Percentiles rank a stretch among this genome's conserved stretches.
Evolutionary conservation across 2,329 filamentous ascomycete genomes (phyloP).

Genomic region (Aspergillus sp.): DNA sequence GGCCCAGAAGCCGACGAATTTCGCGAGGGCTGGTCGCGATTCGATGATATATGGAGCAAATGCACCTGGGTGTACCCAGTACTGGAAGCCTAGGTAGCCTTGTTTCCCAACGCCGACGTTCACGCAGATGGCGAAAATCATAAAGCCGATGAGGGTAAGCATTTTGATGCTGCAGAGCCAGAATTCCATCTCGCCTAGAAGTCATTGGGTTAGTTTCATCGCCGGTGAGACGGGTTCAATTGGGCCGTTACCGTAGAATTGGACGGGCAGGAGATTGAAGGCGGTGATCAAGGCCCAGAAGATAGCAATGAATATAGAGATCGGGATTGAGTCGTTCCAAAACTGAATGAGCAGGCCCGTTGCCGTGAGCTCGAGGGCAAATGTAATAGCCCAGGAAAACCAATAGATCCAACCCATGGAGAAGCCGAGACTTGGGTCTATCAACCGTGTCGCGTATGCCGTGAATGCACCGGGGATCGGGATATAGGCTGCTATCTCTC

Average conservation of each 20-base stretch:
- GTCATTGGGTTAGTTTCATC: too few species aligned
- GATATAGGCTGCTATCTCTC: slow-evolving; percentile 67
- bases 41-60: slow-evolving; percentile 57
- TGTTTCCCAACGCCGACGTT: slow-evolving; percentile 61
- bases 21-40: slow-evolving; percentile 45
- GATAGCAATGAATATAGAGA: slow-evolving; percentile 63
- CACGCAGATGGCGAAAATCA: slow-evolving; percentile 68
- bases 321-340: slow-evolving; percentile 54
- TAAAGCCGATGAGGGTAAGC: slow-evolving; percentile 62
- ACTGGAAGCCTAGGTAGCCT: slow-evolving; percentile 62
- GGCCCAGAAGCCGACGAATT: slow-evolving; percentile 54
- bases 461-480: slow-evolving; percentile 70
- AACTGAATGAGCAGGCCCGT: slow-evolving; percentile 68
- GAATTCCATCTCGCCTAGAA: slow-evolving; percentile 73
- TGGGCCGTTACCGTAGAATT: slow-evolving; percentile 63
- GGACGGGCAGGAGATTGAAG: slow-evolving; percentile 62
- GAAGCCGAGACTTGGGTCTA: slow-evolving; percentile 64
- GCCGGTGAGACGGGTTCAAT: too few species aligned
- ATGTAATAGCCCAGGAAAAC: slow-evolving; percentile 67
- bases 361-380: slow-evolving; percentile 62
- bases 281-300: slow-evolving; percentile 63
- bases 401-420: slow-evolving; percentile 78
- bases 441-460: slow-evolving; percentile 64
- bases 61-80: slow-evolving; percentile 60
- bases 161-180: slow-evolving; percentile 72